Base-by-base conservation (phyloP, 164 flowering plant genomes). In the Magnolia changhungtana region DNA sequence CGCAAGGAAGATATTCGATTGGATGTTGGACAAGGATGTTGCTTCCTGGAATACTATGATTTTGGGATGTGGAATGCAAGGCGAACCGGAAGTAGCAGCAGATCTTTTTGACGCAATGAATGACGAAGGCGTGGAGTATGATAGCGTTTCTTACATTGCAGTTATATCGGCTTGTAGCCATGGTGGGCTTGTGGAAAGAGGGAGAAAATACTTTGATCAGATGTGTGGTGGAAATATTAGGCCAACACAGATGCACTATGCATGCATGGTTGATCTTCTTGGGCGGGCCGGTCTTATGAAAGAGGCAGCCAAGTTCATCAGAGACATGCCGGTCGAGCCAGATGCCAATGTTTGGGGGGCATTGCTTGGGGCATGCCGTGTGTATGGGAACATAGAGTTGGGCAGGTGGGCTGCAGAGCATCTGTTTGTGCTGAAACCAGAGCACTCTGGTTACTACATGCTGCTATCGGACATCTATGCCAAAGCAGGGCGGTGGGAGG, bases 111-210 rank as follows among this genome's bases (percentile, higher is more conserved):
- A 87, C 67, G 74, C 71, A 67, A 78, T 73, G 80, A 59, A 61
- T 37, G 68, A 19, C 7, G 69, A 73, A 68, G 80, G 73, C 11
- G 52, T 73, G 73, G 72, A 67, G 20, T 73, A 74, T 67, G 80
- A 78, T 69, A 8, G 9, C 45, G 80, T 78, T 76, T 84, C 90
- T 21, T 87, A 80, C 52, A 72, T 88, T 55, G 87, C 88, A 13
- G 83, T 86, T 63, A 63, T 88, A 7, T 88, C 90, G 18, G 87
- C 83, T 45, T 88, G 90, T 76, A 85, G 89, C 74, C 90, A 86
- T 71, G 88, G 86, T 49, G 90, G 90, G 20, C 67, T 86, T 19
- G 80, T 88, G 16, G 87, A 81, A 27, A 67, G 72, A 52, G 80
- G 80, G 50, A 73, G 61, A 67, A 68, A 59, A 63, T 74, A 78